Evolutionary conservation across 768 basidiomycete species (phyloP).

Genomic region (Leucocoprinus birnbaumii): DNA sequence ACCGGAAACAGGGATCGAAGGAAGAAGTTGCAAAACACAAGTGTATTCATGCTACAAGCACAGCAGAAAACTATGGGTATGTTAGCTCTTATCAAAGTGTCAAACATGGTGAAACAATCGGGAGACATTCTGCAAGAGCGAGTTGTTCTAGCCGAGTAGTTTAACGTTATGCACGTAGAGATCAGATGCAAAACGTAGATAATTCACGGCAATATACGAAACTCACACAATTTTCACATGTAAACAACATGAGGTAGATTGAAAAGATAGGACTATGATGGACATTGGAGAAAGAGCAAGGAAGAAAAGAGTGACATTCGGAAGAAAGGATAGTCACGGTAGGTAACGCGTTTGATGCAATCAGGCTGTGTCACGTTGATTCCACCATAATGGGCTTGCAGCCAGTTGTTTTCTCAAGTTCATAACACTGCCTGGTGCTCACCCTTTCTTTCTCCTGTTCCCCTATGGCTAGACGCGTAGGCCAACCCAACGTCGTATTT

Average conservation of each 20-base stretch:
- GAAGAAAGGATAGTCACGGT: too few relatives aligned
- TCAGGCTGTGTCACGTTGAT: not conserved
- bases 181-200: slow-evolving; percentile 14
- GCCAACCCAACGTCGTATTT: slow-evolving; percentile 26
- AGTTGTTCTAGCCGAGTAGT: slow-evolving; percentile 15
- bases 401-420: too few relatives aligned
- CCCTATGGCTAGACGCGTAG: slow-evolving; percentile 27
- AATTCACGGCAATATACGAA: slow-evolving; percentile 14
- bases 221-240: not conserved
- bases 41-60: too few relatives aligned
- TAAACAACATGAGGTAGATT: too few relatives aligned
- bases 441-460: not conserved
- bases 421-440: too few relatives aligned
- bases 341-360: not conserved
- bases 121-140: slow-evolving; percentile 15
- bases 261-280: not conserved
- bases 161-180: slow-evolving; percentile 16
- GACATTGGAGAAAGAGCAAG: not conserved
- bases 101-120: slow-evolving; percentile 1
- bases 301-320: not conserved
- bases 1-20: too few relatives aligned
- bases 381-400: too few relatives aligned
- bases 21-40: too few relatives aligned
- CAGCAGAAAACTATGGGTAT: not conserved
- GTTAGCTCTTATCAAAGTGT: slow-evolving; percentile 14